Evolutionary conservation across 2,329 filamentous ascomycete genomes (phyloP).

Genomic region (Trichoderma hamatum): DNA sequence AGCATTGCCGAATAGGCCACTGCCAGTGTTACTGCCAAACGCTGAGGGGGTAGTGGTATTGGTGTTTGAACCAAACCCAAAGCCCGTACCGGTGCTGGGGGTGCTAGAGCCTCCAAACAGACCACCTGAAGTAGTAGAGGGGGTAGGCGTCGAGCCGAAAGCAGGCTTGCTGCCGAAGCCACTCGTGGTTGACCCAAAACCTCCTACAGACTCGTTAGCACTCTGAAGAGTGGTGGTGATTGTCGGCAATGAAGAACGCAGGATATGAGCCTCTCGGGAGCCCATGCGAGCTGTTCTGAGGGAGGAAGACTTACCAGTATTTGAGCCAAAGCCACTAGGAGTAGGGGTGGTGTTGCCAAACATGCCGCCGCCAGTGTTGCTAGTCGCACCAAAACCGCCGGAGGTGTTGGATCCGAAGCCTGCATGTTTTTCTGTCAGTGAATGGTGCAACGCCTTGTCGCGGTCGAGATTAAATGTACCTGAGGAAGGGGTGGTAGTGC

Average conservation of each 20-base stretch:
- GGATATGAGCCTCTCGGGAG: constrained; percentile 27
- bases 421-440: constrained; percentile 33
- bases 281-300: constrained; percentile 15
- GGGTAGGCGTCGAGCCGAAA: constrained; percentile 52
- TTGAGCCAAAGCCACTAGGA: constrained; percentile 43
- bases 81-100: constrained; percentile 41
- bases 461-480: constrained; percentile 51
- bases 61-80: constrained; percentile 46
- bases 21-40: constrained; percentile 45
- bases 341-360: constrained; percentile 50
- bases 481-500: constrained; percentile 46
- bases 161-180: constrained; percentile 54
- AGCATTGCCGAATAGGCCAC: constrained; percentile 56
- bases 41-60: constrained; percentile 39
- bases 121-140: constrained; percentile 44
- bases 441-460: constrained; percentile 31
- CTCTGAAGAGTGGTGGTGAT: not conserved
- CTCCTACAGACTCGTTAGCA: constrained; percentile 34
- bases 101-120: constrained; percentile 52
- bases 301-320: constrained; percentile 37
- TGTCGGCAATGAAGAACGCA: constrained; percentile 19
- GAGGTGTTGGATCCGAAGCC: constrained; percentile 41
- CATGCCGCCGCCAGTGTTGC: constrained; percentile 40
- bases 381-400: constrained; percentile 49
- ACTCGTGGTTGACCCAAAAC: constrained; percentile 44